A percentile compares a stretch with the other conserved stretches of the same genome.
Conservation (phyloP, 495 filamentous ascomycete genomes). For the Talaromyces thailandensis region DNA sequence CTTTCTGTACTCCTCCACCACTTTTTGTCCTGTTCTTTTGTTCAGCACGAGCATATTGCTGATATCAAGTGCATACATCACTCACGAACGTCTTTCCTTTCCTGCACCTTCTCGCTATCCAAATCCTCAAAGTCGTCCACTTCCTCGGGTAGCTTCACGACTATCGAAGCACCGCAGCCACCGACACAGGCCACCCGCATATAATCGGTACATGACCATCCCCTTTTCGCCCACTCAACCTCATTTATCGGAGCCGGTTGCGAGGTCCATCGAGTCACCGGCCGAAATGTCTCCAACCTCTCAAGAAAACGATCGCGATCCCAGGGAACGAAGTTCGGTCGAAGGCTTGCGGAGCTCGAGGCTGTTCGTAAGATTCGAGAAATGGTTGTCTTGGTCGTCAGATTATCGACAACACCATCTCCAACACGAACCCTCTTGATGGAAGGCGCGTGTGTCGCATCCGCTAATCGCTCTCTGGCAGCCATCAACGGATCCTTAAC, state of each 20-base stretch:
- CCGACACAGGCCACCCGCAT: constrained; percentile 74
- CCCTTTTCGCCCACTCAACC: constrained; percentile 90
- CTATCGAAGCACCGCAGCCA: constrained; percentile 71
- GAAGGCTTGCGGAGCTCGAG: constrained; percentile 15
- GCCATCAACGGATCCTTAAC: constrained; percentile 16
- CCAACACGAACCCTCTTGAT: constrained; percentile 32
- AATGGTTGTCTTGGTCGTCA: constrained; percentile 9
- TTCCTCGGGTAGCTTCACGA: constrained; percentile 66
- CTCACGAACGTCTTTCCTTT: constrained; percentile 53
- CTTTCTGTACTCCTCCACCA: constrained; percentile 69
- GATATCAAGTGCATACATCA: constrained; percentile 5
- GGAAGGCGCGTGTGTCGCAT: constrained; percentile 19
- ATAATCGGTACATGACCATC: constrained; percentile 78
- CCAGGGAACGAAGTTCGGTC: constrained; percentile 67
- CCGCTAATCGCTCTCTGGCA: constrained; percentile 19
- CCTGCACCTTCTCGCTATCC: constrained; percentile 48
- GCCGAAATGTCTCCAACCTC: constrained; percentile 77
- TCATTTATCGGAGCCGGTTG: constrained; percentile 76
- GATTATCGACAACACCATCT: constrained; percentile 12
- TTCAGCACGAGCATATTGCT: neutral
- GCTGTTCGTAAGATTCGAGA: neutral
- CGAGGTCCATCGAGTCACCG: constrained; percentile 74
- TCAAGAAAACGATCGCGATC: constrained; percentile 76
- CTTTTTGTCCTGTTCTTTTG: constrained; percentile 27
- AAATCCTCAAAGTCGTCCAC: constrained; percentile 40